Evolutionary conservation across 306 rosid genomes (phyloP).

Genomic region (Hylodesmum podocarpum): DNA sequence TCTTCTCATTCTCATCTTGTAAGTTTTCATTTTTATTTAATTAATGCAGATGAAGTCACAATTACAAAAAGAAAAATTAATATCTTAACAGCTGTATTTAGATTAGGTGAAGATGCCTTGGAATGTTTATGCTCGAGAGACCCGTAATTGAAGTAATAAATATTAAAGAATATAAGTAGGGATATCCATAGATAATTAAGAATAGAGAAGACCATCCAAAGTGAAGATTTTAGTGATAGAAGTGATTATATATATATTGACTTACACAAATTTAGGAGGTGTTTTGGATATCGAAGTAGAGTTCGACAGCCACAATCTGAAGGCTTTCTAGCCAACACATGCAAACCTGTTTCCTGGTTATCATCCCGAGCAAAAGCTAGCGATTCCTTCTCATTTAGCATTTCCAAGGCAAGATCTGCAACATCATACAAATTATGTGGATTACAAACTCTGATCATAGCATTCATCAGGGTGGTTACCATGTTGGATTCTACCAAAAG

Average conservation of each 20-base stretch:
- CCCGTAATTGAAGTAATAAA: not conserved
- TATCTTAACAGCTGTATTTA: no score
- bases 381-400: conserved; percentile 2
- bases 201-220: not conserved
- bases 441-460: not conserved
- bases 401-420: conserved; percentile 41
- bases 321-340: conserved; percentile 40
- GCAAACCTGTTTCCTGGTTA: conserved; percentile 24
- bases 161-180: not conserved
- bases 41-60: no score
- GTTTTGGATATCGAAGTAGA: not conserved
- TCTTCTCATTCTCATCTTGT: no score
- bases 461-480: not conserved
- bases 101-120: no score
- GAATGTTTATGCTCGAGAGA: no score
- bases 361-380: conserved; percentile 25
- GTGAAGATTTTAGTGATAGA: not conserved
- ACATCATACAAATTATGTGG: not conserved
- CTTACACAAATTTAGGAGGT: conserved; percentile 33
- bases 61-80: no score
- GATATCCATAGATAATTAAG: not conserved
- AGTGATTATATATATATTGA: not conserved
- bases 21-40: no score
- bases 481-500: not conserved
- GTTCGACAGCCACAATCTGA: conserved; percentile 2